Evolutionary conservation across 208 protist genomes (phyloP).

Genomic region (Kentomonas sorsogonicus): DNA sequence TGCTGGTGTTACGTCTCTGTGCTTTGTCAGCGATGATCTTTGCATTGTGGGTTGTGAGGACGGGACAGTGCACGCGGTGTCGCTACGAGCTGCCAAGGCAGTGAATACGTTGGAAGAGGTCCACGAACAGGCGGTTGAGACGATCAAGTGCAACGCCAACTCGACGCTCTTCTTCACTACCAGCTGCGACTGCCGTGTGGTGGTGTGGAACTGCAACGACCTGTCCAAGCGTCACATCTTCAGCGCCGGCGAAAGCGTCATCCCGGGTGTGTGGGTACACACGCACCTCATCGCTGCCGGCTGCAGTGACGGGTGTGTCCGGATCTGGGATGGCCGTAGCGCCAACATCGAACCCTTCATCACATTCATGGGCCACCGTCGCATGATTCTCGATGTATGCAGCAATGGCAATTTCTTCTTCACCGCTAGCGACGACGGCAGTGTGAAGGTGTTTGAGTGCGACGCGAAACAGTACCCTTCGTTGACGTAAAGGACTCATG

Average conservation of each 20-base stretch:
- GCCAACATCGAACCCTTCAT: slow-evolving; percentile 37
- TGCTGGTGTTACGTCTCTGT: slow-evolving; percentile 59
- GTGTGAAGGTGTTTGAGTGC: slow-evolving; percentile 38
- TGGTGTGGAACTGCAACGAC: slow-evolving; percentile 72
- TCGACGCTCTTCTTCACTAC: slow-evolving; percentile 59
- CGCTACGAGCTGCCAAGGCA: slow-evolving; percentile 57
- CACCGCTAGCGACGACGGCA: slow-evolving; percentile 76
- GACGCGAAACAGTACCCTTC: too few relatives aligned
- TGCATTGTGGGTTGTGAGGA: slow-evolving; percentile 82
- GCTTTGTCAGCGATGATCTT: slow-evolving; percentile 67
- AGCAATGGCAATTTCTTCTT: slow-evolving; percentile 20
- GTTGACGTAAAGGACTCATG: too few relatives aligned
- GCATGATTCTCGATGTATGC: slow-evolving; percentile 70
- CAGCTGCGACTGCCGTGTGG: slow-evolving; percentile 74
- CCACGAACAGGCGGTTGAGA: slow-evolving; percentile 84
- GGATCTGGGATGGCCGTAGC: slow-evolving; percentile 79
- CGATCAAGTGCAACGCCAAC: slow-evolving; percentile 33
- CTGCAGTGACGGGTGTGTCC: slow-evolving; percentile 76
- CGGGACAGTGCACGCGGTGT: slow-evolving; percentile 76
- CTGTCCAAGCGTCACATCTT: slow-evolving; percentile 50
- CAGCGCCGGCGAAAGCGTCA: slow-evolving; percentile 73
- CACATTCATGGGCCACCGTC: slow-evolving; percentile 65
- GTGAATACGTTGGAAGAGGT: slow-evolving; percentile 55
- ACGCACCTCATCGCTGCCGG: slow-evolving; percentile 45
- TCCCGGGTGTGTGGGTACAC: slow-evolving; percentile 63